Base-by-base conservation (phyloP, 192 early-diverging fungal genomes). In the Coemansia sp. region DNA sequence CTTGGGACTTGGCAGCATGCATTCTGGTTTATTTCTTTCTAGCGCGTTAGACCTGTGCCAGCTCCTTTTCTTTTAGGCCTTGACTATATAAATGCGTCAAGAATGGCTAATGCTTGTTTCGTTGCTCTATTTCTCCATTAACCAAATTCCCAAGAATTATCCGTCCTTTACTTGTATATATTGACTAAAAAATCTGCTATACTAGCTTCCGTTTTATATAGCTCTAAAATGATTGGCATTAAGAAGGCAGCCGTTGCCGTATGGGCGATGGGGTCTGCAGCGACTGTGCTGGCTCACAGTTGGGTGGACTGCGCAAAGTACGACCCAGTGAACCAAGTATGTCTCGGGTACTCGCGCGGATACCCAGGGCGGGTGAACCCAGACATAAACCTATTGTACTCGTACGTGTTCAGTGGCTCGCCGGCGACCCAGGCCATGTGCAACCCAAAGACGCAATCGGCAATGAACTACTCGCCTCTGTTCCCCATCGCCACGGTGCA, bases 231-330 rank as follows among this genome's bases (percentile, higher is more conserved):
- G 20, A 29, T 58, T 10, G 29, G 27, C 26, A n/a, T 61, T 29
- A 12, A 50, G 18, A 49, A 52, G 35, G 55, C 29, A 18, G 45
- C 47, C 12, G 53, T 45, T 24, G 64, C 59, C 12, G 19, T 53
- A 2, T 61, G 35, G 61, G 51, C 51, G 26, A 38, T 41, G n/a
- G 51, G 61, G 14, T 63, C 48, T 13, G 60, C 65, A 45, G 38
- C 74, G 7, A 62, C 71, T 62, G 76, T 82, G 70, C 67, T 76
- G 63, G 84, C 78, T 54, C 86, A 87, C 74, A 83, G 81, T 37
- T 87, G 86, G 86, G 64, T 85, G 14, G 86, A 87, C 63, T 87
- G 84, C 26, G 64, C 75, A 54, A 83, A 84, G 43, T 85, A 71
- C 51, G 83, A 83, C 51, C 78, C 78, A 0, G 24, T 54, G 19